Evolutionary conservation across 228 moss, liverwort and hornwort species (phyloP).

Genomic region (Sphagnum fallax): DNA sequence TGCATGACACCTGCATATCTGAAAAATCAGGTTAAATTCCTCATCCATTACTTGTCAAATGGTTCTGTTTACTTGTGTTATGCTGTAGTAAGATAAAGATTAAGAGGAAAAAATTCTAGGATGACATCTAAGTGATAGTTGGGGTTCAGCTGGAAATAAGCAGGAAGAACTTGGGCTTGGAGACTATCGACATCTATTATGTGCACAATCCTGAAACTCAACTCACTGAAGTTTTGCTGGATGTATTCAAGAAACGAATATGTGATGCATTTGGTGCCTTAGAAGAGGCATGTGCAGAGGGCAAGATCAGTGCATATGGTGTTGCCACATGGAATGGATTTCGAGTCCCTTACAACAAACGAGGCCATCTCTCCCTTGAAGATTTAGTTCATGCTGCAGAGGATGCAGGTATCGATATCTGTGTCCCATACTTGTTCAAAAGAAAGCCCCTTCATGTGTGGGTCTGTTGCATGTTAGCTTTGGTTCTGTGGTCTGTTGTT

Average conservation of each 20-base stretch:
- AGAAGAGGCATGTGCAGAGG: constrained; percentile 57
- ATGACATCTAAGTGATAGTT: background rate
- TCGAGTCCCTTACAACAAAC: constrained; percentile 33
- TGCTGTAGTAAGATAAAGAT: too few relatives aligned
- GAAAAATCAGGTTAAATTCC: constrained; percentile 42
- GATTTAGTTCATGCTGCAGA: constrained; percentile 43
- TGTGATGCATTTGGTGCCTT: constrained; percentile 50
- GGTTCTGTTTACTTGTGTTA: too few relatives aligned
- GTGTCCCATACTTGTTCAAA: too few relatives aligned
- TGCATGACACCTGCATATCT: constrained; percentile 61
- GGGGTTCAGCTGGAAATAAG: constrained; percentile 52
- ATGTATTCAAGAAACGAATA: constrained; percentile 41
- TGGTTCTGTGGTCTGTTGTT: too few relatives aligned
- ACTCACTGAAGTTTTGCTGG: constrained; percentile 33
- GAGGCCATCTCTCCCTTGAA: constrained; percentile 48
- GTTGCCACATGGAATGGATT: constrained; percentile 74
- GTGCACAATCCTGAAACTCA: constrained; percentile 74
- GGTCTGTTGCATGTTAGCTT: too few relatives aligned
- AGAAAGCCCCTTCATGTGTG: too few relatives aligned
- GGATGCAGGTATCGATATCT: constrained; percentile 30
- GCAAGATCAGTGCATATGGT: constrained; percentile 54
- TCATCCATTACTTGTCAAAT: too few relatives aligned
- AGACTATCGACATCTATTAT: constrained; percentile 69
- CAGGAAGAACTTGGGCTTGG: constrained; percentile 51
- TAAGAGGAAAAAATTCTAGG: too few relatives aligned